phyloP scores from a whole-genome alignment of 225 moss, liverwort and hornwort genomes.

The Climacium dendroides region DNA sequence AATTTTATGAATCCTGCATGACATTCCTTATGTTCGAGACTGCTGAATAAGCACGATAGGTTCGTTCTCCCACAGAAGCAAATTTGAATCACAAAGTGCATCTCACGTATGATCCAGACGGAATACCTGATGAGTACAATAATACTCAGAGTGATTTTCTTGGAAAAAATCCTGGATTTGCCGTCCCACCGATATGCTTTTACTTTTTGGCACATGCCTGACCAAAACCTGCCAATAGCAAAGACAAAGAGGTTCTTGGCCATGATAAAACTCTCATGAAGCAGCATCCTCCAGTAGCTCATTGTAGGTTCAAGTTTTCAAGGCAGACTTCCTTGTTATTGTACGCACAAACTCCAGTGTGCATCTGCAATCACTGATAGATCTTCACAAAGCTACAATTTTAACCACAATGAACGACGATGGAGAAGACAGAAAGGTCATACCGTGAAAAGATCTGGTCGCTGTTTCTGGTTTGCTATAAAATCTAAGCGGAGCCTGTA shows the following conservation, averaged over 20 bases:
- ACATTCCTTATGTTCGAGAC: neutral
- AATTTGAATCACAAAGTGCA: neutral
- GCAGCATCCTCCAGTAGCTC: neutral
- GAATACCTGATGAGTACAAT: slow-evolving; percentile 54
- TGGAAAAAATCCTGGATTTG: slow-evolving; percentile 55
- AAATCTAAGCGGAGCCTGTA: slow-evolving; percentile 45
- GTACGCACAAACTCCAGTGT: neutral
- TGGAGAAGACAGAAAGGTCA: neutral
- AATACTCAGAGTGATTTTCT: slow-evolving; percentile 39
- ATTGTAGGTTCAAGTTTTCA: neutral
- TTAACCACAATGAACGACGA: neutral
- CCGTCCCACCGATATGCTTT: slow-evolving; percentile 11
- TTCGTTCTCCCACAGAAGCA: neutral
- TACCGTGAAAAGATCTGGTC: slow-evolving; percentile 62
- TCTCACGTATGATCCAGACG: neutral
- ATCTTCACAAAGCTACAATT: neutral
- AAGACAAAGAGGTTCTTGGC: neutral
- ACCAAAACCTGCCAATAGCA: slow-evolving; percentile 45
- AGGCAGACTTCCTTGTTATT: neutral
- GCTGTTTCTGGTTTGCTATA: slow-evolving; percentile 42
- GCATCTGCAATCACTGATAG: neutral
- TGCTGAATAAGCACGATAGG: neutral
- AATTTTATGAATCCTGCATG: neutral
- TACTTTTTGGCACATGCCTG: slow-evolving; percentile 49
- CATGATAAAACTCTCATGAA: neutral